Conservation (phyloP, 495 filamentous ascomycete species). For the Hyaloscypha bicolor region DNA sequence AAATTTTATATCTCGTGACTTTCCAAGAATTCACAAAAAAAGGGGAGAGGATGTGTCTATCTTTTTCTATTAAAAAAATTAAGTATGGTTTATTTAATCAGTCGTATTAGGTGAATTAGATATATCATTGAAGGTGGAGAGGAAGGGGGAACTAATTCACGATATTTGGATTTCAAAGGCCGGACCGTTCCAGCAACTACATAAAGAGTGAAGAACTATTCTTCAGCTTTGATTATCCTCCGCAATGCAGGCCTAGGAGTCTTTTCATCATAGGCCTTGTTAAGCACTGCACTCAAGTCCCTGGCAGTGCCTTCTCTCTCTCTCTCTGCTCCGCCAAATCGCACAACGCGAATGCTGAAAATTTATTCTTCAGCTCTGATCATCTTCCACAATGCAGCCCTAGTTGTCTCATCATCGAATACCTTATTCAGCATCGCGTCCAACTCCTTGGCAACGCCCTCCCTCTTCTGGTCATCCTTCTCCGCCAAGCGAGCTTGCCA, state of each 20-base stretch:
- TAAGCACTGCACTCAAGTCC: conserved; percentile 40
- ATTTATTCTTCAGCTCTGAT: conserved; percentile 25
- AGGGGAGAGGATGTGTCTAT: too few relatives aligned
- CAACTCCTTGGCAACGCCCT: conserved; percentile 62
- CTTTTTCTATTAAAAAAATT: too few relatives aligned
- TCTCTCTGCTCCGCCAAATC: conserved; percentile 46
- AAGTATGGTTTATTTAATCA: too few relatives aligned
- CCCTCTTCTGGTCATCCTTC: conserved; percentile 49
- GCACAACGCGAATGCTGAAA: too few relatives aligned
- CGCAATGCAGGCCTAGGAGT: conserved; percentile 30
- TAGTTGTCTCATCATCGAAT: conserved; percentile 32
- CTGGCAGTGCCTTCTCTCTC: conserved; percentile 59
- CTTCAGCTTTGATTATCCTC: conserved; percentile 30
- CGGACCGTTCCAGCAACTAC: too few relatives aligned
- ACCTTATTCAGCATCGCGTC: conserved; percentile 28
- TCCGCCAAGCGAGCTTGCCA: conserved; percentile 48
- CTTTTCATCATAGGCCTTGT: conserved; percentile 30
- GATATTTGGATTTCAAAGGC: too few relatives aligned
- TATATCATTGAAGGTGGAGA: too few relatives aligned
- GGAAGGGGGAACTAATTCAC: too few relatives aligned
- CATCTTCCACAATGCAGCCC: conserved; percentile 34
- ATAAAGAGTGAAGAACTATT: not conserved
- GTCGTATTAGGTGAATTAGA: too few relatives aligned
- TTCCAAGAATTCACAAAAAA: not conserved
- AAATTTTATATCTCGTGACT: not conserved